phyloP scores from a whole-genome alignment of 352 stramenopile species.

The Globisporangium nunn region DNA sequence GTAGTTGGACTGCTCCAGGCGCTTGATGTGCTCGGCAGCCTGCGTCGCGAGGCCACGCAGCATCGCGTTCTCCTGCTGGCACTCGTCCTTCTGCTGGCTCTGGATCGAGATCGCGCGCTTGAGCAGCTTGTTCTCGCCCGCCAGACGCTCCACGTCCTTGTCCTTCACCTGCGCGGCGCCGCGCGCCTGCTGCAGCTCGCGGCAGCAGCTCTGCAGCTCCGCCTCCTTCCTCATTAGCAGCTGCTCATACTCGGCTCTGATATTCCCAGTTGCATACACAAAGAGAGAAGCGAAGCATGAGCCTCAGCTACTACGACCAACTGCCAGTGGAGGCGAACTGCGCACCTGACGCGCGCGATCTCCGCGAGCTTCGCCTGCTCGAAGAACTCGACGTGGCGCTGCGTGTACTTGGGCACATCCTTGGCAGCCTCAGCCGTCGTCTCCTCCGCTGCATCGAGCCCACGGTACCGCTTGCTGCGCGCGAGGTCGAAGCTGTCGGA shows the following conservation, averaged over 20 bases:
- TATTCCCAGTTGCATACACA: neutral
- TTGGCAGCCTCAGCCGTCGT: constrained; percentile 24
- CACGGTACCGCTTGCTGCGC: constrained; percentile 56
- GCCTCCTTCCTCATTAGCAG: constrained; percentile 75
- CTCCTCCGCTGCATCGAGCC: constrained; percentile 7
- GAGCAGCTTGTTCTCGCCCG: constrained; percentile 79
- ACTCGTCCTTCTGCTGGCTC: constrained; percentile 84
- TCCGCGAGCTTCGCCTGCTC: constrained; percentile 81
- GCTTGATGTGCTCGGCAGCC: constrained; percentile 81
- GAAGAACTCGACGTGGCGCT: constrained; percentile 85
- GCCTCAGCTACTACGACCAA: too few species aligned
- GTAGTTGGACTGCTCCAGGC: constrained; percentile 84
- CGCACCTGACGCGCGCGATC: constrained; percentile 58
- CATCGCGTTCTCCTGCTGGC: constrained; percentile 59
- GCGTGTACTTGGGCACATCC: constrained; percentile 78
- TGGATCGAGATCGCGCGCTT: constrained; percentile 84
- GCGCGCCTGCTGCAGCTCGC: constrained; percentile 43
- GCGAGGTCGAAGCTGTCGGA: constrained; percentile 48
- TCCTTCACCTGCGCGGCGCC: constrained; percentile 33
- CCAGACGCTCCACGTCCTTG: constrained; percentile 53
- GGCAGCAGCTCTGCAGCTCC: constrained; percentile 54
- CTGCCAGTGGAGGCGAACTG: too few species aligned
- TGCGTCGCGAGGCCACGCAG: constrained; percentile 71
- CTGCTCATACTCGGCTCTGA: constrained; percentile 70
- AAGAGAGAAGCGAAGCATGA: neutral